Conservation (phyloP, 1,284 basidiomycete genomes). For the Meripilus lineatus region DNA sequence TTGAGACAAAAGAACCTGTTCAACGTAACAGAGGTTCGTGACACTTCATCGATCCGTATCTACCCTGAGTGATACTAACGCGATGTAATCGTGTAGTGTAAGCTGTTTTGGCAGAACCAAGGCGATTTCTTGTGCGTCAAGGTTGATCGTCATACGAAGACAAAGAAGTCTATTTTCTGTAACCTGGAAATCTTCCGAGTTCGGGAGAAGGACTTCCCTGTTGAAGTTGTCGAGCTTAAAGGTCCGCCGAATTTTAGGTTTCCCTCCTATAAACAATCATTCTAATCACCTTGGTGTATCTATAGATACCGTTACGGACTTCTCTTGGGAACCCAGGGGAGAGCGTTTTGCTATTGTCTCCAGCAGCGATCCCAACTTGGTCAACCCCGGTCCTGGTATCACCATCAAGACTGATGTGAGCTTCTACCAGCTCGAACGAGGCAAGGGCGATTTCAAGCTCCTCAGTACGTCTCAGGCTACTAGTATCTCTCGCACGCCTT, state of each 20-base stretch:
- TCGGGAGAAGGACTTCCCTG: constrained; percentile 96
- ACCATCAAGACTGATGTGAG: constrained; percentile 95
- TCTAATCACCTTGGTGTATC: background rate
- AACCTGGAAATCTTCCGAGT: constrained; percentile 98
- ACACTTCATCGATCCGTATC: constrained; percentile 3
- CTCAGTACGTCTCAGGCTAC: constrained; percentile 53
- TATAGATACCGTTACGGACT: constrained; percentile 90
- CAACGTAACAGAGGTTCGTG: constrained; percentile 90
- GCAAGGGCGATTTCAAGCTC: constrained; percentile 93
- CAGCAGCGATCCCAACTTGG: constrained; percentile 90
- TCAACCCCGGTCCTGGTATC: constrained; percentile 83
- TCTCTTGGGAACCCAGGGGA: constrained; percentile 98
- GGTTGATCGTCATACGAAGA: constrained; percentile 99
- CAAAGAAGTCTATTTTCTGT: constrained; percentile 98
- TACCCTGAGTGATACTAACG: background rate
- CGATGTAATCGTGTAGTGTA: constrained; percentile 59
- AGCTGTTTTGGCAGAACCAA: constrained; percentile 98
- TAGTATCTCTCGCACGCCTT: constrained; percentile 3
- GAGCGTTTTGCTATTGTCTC: constrained; percentile 96
- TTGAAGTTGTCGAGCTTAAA: constrained; percentile 97
- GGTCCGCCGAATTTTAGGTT: constrained; percentile 39
- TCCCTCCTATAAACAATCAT: constrained; percentile 5
- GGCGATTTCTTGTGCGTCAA: constrained; percentile 99
- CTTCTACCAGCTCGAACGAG: constrained; percentile 93
- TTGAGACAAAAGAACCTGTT: constrained; percentile 97